Base-by-base conservation (phyloP, 148 eudicot species). In the Dianthus caryophyllus region DNA sequence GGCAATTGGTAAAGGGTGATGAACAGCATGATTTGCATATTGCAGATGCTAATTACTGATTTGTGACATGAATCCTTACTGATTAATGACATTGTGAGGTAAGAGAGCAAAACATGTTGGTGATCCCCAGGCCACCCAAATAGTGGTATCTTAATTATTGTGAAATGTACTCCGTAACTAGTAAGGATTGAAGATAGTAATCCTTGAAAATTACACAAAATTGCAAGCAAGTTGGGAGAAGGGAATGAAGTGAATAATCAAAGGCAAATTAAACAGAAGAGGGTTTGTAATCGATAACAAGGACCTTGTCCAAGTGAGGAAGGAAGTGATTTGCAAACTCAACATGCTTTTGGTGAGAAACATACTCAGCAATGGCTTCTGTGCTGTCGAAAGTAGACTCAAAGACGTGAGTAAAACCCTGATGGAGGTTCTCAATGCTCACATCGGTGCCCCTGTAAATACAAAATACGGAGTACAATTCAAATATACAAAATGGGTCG, bases 381-480 rank as follows among this genome's bases (percentile, higher is more conserved):
- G 83, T 72, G 64, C 81, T 87, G 58, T 87, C 90, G 46, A 89
- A 90, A 39, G 83, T 83, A 15, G 88, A 90, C 75, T 90, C 93
- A 22, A 90, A 90, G 6, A 90, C 71, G 46, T 90, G 96, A 68
- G 96, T 90, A 80, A 85, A 90, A 24, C 93, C 96, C 73, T 90
- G 96, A 47, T 90, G 93, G 69, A 85, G 1, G 79, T 90, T 90
- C 75, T 87, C 96, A 29, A 73, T 65, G 77, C 93, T 87, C 66
- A 87, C 83, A 68, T 90, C 90, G 64, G 68, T 80, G 53, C 96
- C 96, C 96, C 96, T 89, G 77, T 30, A 15, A 47, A 21, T 10
- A 10, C 4, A 58, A 20, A 51, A 5, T 11, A 41, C n/a, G n/a
- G n/a, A n/a, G n/a, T n/a, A n/a, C n/a, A n/a, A n/a, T n/a, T n/a